phyloP scores from a whole-genome alignment of 164 flowering plant species.

The Piper betle region DNA sequence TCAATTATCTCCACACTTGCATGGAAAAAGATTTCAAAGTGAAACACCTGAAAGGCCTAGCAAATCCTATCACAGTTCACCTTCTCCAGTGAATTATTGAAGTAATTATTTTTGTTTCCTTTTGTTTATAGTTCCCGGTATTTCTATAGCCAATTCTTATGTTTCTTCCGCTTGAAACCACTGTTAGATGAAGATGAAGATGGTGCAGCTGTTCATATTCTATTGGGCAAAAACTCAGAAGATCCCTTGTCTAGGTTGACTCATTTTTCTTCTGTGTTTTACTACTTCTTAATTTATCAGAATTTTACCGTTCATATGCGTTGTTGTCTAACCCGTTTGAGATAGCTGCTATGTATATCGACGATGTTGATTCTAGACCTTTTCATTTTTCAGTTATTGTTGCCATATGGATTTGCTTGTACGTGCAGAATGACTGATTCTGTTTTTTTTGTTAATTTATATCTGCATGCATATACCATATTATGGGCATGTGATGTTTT shows the following conservation, averaged over 20 bases:
- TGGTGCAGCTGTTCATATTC: conserved; percentile 16
- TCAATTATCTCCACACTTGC: conserved; percentile 14
- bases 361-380: too few species aligned
- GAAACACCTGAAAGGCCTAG: conserved; percentile 8
- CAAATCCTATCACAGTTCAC: conserved; percentile 12
- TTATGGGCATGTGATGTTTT: background rate
- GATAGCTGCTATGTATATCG: too few species aligned
- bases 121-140: background rate
- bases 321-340: background rate
- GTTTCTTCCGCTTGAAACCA: conserved; percentile 3
- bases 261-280: background rate
- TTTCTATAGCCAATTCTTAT: background rate
- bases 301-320: too few species aligned
- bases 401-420: background rate
- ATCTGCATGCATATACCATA: too few species aligned
- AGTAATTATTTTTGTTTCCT: background rate
- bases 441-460: background rate
- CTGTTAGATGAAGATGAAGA: conserved; percentile 26
- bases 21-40: conserved; percentile 22
- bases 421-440: background rate
- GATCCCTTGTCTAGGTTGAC: conserved; percentile 51
- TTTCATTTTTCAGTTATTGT: too few species aligned
- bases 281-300: background rate
- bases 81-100: conserved; percentile 24
- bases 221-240: conserved; percentile 29